Evolutionary conservation across 495 filamentous ascomycete genomes (phyloP).

Genomic region (Aspergillus ostianus): DNA sequence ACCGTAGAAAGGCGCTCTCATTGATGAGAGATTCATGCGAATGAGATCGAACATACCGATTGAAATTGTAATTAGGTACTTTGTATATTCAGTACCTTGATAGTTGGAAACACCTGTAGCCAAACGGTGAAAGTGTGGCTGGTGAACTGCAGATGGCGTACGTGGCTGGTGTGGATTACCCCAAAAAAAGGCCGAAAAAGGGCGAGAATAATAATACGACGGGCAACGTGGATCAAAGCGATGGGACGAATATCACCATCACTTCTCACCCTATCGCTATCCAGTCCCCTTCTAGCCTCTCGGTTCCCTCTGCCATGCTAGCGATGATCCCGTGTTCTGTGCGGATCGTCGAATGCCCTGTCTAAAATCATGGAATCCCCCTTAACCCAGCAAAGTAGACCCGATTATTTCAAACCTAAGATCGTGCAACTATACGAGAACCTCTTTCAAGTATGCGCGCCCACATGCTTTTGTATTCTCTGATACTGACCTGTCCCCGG

Average conservation of each 20-base stretch:
- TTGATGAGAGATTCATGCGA: no score
- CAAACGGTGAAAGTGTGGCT: constrained; percentile 6
- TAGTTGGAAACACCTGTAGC: no score
- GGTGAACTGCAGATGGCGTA: constrained; percentile 4
- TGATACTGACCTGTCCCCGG: constrained; percentile 4
- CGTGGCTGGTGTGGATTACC: constrained; percentile 16
- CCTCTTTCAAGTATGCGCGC: constrained; percentile 70
- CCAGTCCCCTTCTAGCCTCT: neutral
- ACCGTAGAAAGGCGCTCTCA: no score
- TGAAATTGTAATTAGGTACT: no score
- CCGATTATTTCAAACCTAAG: constrained; percentile 89
- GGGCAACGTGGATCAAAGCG: neutral
- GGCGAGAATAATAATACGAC: neutral
- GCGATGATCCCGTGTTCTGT: constrained; percentile 14
- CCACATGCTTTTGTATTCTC: neutral
- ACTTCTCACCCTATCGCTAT: neutral
- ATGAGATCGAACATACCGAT: no score
- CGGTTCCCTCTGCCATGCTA: constrained; percentile 14
- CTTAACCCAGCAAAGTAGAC: constrained; percentile 87
- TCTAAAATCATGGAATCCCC: constrained; percentile 73
- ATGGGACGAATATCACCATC: neutral
- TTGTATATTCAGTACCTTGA: no score
- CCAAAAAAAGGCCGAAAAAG: constrained; percentile 16
- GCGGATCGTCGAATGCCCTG: constrained; percentile 9
- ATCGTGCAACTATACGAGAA: constrained; percentile 85